Evolutionary conservation across 331 rosid species (phyloP).

Genomic region (Quercus lobata): DNA sequence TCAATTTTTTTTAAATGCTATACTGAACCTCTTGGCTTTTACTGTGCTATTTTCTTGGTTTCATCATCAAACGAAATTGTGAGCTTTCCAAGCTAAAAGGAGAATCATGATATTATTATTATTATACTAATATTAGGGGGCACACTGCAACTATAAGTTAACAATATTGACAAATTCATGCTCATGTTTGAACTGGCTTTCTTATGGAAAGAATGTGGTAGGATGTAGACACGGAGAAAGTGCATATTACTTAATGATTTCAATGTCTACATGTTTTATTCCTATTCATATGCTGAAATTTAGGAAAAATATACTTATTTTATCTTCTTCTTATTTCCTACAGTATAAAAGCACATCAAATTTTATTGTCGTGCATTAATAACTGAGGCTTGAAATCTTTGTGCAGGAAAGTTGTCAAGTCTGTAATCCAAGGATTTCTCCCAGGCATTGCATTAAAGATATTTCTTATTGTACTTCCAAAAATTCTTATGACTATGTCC

Average conservation of each 20-base stretch:
- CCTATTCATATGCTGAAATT: background rate
- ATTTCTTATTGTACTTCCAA: slow-evolving; percentile 76
- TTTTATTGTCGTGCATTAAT: background rate
- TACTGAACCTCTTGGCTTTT: background rate
- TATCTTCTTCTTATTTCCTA: background rate
- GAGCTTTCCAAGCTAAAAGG: background rate
- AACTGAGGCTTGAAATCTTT: slow-evolving; percentile 13
- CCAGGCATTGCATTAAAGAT: slow-evolving; percentile 88
- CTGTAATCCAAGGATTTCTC: slow-evolving; percentile 83
- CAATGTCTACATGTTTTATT: background rate
- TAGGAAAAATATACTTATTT: background rate
- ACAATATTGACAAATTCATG: background rate
- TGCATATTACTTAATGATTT: background rate
- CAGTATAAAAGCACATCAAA: background rate
- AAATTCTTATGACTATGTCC: slow-evolving; percentile 74
- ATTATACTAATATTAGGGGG: background rate
- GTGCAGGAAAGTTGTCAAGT: slow-evolving; percentile 57
- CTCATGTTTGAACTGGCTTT: background rate
- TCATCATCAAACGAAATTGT: background rate
- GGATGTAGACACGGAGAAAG: background rate
- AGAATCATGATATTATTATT: background rate
- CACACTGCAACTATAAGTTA: background rate
- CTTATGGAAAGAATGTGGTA: background rate
- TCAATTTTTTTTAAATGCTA: background rate
- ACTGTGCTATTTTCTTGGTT: background rate